Percentiles rank a stretch among this genome's conserved stretches.
phyloP scores from a whole-genome alignment of 2,329 filamentous ascomycete species.

The Nothopassalora personata region DNA sequence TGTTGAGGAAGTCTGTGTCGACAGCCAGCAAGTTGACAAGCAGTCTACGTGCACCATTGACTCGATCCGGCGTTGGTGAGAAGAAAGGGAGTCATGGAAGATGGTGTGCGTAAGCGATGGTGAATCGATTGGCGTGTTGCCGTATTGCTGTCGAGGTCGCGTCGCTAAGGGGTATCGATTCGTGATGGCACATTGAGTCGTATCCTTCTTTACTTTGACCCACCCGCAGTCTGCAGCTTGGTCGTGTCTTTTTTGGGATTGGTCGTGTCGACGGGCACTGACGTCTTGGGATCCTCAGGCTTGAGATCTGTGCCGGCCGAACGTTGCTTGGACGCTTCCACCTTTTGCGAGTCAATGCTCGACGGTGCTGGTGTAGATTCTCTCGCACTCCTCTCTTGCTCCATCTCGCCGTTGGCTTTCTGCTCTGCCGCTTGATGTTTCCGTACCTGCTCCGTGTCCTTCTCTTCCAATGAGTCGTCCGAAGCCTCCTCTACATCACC shows the following conservation, averaged over 20 bases:
- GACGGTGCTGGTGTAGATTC: constrained; percentile 50
- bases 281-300: constrained; percentile 29
- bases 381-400: constrained; percentile 36
- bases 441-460: constrained; percentile 78
- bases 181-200: constrained; percentile 8
- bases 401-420: constrained; percentile 25
- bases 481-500: constrained; percentile 48
- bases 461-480: constrained; percentile 55
- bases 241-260: constrained; percentile 11
- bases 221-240: not conserved
- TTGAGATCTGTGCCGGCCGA: constrained; percentile 10
- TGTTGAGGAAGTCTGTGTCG: not conserved
- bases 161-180: constrained; percentile 23
- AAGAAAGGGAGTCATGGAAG: not conserved
- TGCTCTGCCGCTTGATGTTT: constrained; percentile 47
- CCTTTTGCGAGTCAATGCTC: constrained; percentile 12
- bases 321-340: constrained; percentile 28
- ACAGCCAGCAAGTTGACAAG: not conserved
- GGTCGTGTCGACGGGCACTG: constrained; percentile 13
- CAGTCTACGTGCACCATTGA: not conserved
- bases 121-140: not conserved
- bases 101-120: not conserved
- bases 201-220: constrained; percentile 13
- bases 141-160: constrained; percentile 3
- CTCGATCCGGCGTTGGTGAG: not conserved